phyloP scores from a whole-genome alignment of 2,329 filamentous ascomycete species.

The Fusarium paranaense region DNA sequence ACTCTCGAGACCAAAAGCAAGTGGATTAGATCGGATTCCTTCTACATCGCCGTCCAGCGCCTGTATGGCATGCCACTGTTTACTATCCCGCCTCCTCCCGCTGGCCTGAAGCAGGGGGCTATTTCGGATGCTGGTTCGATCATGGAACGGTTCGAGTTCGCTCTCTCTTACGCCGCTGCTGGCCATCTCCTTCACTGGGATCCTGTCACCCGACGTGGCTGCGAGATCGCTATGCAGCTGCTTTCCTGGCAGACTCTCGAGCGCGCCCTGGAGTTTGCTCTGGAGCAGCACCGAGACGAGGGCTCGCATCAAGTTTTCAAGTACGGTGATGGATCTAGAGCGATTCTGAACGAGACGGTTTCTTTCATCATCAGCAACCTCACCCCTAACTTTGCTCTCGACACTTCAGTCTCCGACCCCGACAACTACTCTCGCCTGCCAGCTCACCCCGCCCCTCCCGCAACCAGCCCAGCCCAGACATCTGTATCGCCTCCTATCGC shows the following conservation, averaged over 20 bases:
- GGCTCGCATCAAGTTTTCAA: conserved; percentile 59
- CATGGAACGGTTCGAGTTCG: conserved; percentile 62
- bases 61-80: conserved; percentile 68
- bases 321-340: conserved; percentile 64
- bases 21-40: conserved; percentile 66
- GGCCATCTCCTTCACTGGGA: conserved; percentile 68
- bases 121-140: conserved; percentile 53
- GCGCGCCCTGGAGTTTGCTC: conserved; percentile 68
- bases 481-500: conserved; percentile 46
- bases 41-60: conserved; percentile 67
- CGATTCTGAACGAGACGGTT: conserved; percentile 66
- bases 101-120: conserved; percentile 44
- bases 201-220: conserved; percentile 66
- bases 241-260: conserved; percentile 74
- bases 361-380: conserved; percentile 72
- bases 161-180: conserved; percentile 74
- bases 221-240: conserved; percentile 68
- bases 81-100: conserved; percentile 46
- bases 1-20: conserved; percentile 62
- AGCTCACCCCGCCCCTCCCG: conserved; percentile 24
- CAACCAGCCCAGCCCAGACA: conserved; percentile 18
- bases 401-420: conserved; percentile 56
- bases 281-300: conserved; percentile 54
- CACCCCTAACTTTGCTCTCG: conserved; percentile 69
- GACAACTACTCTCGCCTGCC: conserved; percentile 56